phyloP scores from a whole-genome alignment of 2,329 filamentous ascomycete species.

The Fusarium tanahbumbuense region DNA sequence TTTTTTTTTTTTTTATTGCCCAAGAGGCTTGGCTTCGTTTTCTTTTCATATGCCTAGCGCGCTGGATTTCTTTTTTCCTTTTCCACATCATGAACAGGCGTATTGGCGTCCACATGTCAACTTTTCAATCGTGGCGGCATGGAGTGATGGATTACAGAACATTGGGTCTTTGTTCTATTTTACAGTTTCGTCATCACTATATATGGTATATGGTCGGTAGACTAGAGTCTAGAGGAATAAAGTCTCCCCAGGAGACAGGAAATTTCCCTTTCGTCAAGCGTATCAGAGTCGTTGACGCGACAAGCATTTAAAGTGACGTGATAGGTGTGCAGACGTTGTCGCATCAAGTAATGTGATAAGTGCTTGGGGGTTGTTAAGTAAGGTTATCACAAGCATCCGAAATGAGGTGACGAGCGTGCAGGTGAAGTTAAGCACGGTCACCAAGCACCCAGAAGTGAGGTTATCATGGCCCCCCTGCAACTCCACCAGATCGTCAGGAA shows the following conservation, averaged over 20 bases:
- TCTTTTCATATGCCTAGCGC: constrained; percentile 37
- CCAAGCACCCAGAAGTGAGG: neutral
- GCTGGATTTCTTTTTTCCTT: constrained; percentile 37
- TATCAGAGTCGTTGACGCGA: neutral
- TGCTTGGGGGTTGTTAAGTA: neutral
- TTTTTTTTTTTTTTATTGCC: constrained; percentile 14
- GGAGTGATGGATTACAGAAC: constrained; percentile 46
- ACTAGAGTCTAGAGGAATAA: constrained; percentile 38
- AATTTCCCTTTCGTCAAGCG: neutral
- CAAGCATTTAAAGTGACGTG: neutral
- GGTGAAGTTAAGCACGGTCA: neutral
- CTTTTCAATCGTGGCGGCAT: constrained; percentile 25
- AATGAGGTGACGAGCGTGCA: neutral
- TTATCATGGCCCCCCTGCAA: neutral
- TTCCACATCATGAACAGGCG: constrained; percentile 47
- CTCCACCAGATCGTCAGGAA: constrained; percentile 38
- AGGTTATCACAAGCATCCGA: neutral
- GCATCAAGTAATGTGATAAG: neutral
- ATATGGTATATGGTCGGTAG: constrained; percentile 11
- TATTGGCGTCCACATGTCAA: constrained; percentile 42
- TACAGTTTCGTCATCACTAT: constrained; percentile 17
- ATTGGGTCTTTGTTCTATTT: constrained; percentile 18
- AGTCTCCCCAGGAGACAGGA: constrained; percentile 3
- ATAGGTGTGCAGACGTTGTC: neutral
- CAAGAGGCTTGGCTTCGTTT: constrained; percentile 17